Evolutionary conservation across 2,329 filamentous ascomycete species (phyloP), one percentile per base, ranked within the genome.

Genomic region (Nigrospora osmanthi): DNA sequence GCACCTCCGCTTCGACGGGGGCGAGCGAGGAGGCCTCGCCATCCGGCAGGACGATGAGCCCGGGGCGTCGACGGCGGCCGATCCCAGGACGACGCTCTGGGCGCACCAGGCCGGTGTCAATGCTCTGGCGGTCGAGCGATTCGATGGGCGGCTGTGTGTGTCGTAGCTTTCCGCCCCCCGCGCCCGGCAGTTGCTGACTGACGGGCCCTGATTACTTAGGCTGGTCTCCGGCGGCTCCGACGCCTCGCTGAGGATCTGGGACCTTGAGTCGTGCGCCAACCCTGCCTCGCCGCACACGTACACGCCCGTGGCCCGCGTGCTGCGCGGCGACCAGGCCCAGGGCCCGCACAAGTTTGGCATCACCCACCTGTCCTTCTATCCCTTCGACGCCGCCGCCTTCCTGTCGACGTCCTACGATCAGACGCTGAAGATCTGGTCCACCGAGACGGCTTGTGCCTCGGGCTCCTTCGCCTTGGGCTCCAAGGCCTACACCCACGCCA

Each of bases 201-300:
- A 31, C 47, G 60, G 48, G 59, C 42, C 11, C 13, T 35, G 6
- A 46, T 17, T 55, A n/a, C n/a, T n/a, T n/a, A 85, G 87, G 52
- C 74, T 96, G 50, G 66, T 95, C 2, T 95, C 90, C 1, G 91
- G 88, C 4, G 89, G 90, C 30, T 84, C 87, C 5, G 89, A 95
- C 59, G 87, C 86, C 11, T 86, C 85, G 1, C 80, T 96, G 57
- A 86, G 83, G 53, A 68, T 96, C 38, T 96, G 90, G 90, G 84
- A 96, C 64, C 76, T 96, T 7, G 86, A 95, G 56, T 68, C 75
- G 41, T 69, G 71, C 53, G 61, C 59, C 12, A 70, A 70, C 48
- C 63, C 69, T 6, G 68, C 65, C 50, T 61, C 49, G 49, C 62
- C 62, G 33, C 73, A 72, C 56, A 73, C 61, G 15, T 83, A 76